phyloP scores from a whole-genome alignment of 352 stramenopile species.

The Phytophthora lateralis region DNA sequence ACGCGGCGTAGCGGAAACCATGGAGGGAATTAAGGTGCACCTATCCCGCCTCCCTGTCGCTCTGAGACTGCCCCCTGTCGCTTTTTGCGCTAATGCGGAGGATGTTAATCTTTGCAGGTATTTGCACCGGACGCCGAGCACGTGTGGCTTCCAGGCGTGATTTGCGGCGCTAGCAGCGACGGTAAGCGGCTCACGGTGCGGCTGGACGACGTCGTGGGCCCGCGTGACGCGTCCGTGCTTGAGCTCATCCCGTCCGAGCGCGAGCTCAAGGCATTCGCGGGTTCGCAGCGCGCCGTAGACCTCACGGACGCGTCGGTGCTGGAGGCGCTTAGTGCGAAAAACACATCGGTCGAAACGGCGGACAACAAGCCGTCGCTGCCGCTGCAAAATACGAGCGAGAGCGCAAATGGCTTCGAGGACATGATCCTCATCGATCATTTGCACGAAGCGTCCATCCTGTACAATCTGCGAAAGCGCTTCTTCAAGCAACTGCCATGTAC shows the following conservation, averaged over 20 bases:
- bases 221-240: slow-evolving; percentile 45
- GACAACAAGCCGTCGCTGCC: slow-evolving; percentile 53
- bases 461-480: slow-evolving; percentile 82
- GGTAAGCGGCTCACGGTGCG: slow-evolving; percentile 65
- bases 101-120: slow-evolving; percentile 37
- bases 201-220: slow-evolving; percentile 68
- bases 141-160: slow-evolving; percentile 80
- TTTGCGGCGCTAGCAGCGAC: slow-evolving; percentile 50
- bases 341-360: slow-evolving; percentile 54
- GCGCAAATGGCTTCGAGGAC: slow-evolving; percentile 73
- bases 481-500: slow-evolving; percentile 82
- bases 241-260: slow-evolving; percentile 48
- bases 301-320: slow-evolving; percentile 57
- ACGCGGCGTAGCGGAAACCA: slow-evolving; percentile 14
- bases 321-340: slow-evolving; percentile 67
- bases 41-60: neutral
- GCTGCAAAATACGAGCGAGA: slow-evolving; percentile 71
- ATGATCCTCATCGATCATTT: slow-evolving; percentile 90
- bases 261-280: slow-evolving; percentile 61
- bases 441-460: slow-evolving; percentile 86
- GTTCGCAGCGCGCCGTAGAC: slow-evolving; percentile 56
- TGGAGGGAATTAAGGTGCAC: slow-evolving; percentile 69
- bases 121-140: slow-evolving; percentile 78
- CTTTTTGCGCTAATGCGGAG: slow-evolving; percentile 13
- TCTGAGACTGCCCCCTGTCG: slow-evolving; percentile 11